These are phyloP conservation scores for Raffaelea ambrosiae DNA, from an alignment of 2,329 filamentous ascomycete genomes.

Conservation along the genomic window DNA sequence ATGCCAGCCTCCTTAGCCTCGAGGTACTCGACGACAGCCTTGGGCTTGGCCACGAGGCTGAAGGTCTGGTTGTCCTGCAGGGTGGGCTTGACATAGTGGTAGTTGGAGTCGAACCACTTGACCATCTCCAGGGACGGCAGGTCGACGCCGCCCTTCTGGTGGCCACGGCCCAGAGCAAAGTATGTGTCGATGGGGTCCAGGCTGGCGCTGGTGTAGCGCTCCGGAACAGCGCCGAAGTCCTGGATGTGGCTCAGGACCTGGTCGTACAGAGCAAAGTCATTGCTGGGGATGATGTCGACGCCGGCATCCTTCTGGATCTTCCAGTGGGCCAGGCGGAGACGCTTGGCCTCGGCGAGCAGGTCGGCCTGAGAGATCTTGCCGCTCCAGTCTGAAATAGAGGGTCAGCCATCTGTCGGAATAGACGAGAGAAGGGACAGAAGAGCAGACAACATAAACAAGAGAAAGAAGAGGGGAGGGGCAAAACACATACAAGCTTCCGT, in stretches of 20 bases:
- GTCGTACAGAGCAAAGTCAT: constrained; percentile 99
- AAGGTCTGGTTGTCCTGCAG: constrained; percentile 96
- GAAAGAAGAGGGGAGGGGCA: not conserved
- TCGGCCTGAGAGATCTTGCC: constrained; percentile 90
- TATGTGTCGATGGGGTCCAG: constrained; percentile 90
- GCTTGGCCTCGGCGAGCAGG: constrained; percentile 90
- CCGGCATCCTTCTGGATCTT: constrained; percentile 99
- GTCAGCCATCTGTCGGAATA: not conserved
- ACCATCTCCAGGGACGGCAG: constrained; percentile 97
- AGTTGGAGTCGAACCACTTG: constrained; percentile 99
- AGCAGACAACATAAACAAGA: not conserved
- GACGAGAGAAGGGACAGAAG: too few relatives aligned
- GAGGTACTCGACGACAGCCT: constrained; percentile 88
- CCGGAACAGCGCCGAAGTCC: constrained; percentile 87
- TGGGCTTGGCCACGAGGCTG: constrained; percentile 78
- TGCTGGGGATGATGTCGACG: constrained; percentile 96
- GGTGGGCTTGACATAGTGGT: constrained; percentile 99
- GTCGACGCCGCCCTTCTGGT: constrained; percentile 90
- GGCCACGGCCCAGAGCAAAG: constrained; percentile 99
- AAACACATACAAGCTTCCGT: constrained; percentile 71
- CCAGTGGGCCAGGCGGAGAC: constrained; percentile 94
- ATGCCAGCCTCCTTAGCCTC: constrained; percentile 98
- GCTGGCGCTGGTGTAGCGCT: constrained; percentile 85
- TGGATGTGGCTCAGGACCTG: constrained; percentile 97
- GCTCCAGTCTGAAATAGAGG: constrained; percentile 58